Evolutionary conservation across 768 basidiomycete species (phyloP).

Genomic region (Hebeloma cylindrosporum): DNA sequence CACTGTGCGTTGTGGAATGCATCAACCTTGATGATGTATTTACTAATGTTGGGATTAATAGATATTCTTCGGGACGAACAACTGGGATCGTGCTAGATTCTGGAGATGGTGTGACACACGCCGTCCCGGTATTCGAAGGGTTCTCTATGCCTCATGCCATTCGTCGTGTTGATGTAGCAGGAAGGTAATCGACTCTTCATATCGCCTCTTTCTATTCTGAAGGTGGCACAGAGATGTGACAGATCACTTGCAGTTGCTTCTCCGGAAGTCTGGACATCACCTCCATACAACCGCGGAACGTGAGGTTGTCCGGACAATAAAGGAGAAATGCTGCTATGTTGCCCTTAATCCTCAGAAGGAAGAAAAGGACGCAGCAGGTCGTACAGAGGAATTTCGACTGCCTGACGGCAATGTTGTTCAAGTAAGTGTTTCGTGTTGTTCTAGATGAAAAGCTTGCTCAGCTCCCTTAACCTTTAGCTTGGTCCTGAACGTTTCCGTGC

Average conservation of each 20-base stretch:
- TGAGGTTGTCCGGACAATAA: slow-evolving; percentile 95
- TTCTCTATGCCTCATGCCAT: slow-evolving; percentile 99
- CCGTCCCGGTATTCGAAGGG: slow-evolving; percentile 98
- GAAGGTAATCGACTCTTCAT: slow-evolving; percentile 57
- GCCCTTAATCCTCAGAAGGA: slow-evolving; percentile 92
- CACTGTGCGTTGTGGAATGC: slow-evolving; percentile 61
- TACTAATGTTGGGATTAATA: slow-evolving; percentile 31
- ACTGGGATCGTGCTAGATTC: slow-evolving; percentile 99
- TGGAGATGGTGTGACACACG: slow-evolving; percentile 97
- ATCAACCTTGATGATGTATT: slow-evolving; percentile 15
- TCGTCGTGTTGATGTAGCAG: slow-evolving; percentile 93
- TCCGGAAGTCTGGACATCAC: slow-evolving; percentile 93
- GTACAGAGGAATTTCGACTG: slow-evolving; percentile 84
- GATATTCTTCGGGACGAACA: slow-evolving; percentile 97
- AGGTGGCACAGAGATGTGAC: slow-evolving; percentile 80
- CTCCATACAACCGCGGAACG: slow-evolving; percentile 96
- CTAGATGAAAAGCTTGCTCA: slow-evolving; percentile 14
- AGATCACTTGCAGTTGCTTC: slow-evolving; percentile 89
- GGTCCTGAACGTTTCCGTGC: slow-evolving; percentile 95
- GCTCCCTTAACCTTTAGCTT: slow-evolving; percentile 51
- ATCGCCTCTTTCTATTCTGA: slow-evolving; percentile 17
- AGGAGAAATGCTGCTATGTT: slow-evolving; percentile 97
- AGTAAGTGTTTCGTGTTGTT: slow-evolving; percentile 43
- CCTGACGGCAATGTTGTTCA: slow-evolving; percentile 95
- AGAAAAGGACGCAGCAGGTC: slow-evolving; percentile 83